Evolutionary conservation across 106 monocot species (phyloP).

Genomic region (Hemerocallis citrina): DNA sequence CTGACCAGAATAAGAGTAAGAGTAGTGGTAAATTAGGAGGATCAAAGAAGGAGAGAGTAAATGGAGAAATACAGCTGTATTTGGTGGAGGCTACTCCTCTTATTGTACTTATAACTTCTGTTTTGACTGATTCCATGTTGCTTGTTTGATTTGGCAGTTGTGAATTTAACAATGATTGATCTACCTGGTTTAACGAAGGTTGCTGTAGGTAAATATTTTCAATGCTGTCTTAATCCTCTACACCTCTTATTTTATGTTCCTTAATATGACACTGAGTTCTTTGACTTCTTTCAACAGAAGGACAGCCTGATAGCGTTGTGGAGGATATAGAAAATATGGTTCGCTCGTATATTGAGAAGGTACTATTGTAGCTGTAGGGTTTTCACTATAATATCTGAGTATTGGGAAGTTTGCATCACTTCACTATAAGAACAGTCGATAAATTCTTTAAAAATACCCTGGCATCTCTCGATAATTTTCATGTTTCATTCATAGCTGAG

Average conservation of each 20-base stretch:
- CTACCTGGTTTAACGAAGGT: constrained; percentile 57
- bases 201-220: constrained; percentile 31
- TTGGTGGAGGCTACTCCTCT: no score
- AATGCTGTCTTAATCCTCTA: constrained; percentile 5
- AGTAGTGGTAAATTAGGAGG: no score
- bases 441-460: background rate
- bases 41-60: no score
- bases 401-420: background rate
- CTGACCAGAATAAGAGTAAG: no score
- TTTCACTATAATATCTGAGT: background rate
- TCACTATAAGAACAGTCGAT: background rate
- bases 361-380: constrained; percentile 11
- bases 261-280: background rate
- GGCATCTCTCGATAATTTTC: background rate
- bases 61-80: no score
- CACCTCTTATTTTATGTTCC: background rate
- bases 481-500: no score
- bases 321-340: constrained; percentile 88
- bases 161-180: constrained; percentile 50
- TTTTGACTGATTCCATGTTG: no score
- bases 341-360: constrained; percentile 67
- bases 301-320: constrained; percentile 79
- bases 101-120: no score
- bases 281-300: constrained; percentile 47
- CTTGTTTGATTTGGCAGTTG: constrained; percentile 28